Evolutionary conservation across 306 rosid species (phyloP).

Genomic region (Parietaria judaica): DNA sequence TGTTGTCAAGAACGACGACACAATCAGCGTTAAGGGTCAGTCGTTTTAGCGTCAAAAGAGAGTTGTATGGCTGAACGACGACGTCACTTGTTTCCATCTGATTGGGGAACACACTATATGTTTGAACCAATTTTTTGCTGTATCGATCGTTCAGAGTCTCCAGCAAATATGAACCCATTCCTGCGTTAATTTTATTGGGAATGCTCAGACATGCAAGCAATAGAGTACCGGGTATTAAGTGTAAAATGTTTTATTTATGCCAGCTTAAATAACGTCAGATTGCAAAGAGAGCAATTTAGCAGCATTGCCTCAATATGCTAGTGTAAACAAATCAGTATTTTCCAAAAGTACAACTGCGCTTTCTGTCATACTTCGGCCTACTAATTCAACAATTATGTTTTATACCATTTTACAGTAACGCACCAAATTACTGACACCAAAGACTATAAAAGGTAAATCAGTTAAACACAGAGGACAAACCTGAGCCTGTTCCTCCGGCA

Average conservation of each 20-base stretch:
- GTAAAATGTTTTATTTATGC: neutral
- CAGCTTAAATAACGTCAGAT: neutral
- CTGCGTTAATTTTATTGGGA: constrained; percentile 26
- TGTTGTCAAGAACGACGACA: constrained; percentile 97
- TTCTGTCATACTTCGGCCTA: neutral
- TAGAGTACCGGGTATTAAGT: neutral
- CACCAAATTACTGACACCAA: neutral
- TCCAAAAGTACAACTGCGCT: neutral
- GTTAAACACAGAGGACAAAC: constrained; percentile 28
- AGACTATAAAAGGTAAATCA: neutral
- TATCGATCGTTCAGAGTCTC: constrained; percentile 96
- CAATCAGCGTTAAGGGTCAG: constrained; percentile 96
- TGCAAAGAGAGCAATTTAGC: neutral
- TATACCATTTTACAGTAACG: neutral
- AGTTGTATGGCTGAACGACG: constrained; percentile 98
- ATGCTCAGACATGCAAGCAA: neutral
- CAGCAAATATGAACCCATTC: constrained; percentile 94
- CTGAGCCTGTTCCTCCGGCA: constrained; percentile 99
- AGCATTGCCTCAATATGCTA: too few relatives aligned
- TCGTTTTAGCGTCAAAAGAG: constrained; percentile 92
- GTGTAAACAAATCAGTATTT: neutral
- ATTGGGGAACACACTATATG: constrained; percentile 96
- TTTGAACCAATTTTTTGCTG: constrained; percentile 97
- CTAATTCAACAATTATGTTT: constrained; percentile 1
- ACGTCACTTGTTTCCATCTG: constrained; percentile 99